phyloP scores from a whole-genome alignment of 1,284 basidiomycete genomes.

The Ceratobasidium sp. region DNA sequence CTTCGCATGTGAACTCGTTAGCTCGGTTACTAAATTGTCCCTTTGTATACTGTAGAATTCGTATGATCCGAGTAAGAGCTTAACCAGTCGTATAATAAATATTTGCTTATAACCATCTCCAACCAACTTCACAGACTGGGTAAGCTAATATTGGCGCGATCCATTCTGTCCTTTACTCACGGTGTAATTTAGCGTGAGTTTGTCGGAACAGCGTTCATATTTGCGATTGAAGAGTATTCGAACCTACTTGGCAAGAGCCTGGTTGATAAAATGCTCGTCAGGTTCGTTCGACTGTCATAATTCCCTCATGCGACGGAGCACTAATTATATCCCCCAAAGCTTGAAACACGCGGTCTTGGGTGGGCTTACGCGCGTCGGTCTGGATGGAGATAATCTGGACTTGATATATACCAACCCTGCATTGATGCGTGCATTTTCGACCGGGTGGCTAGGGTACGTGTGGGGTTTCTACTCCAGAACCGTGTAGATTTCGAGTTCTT shows the following conservation, averaged over 20 bases:
- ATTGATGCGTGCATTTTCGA: slow-evolving; percentile 29
- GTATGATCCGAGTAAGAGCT: slow-evolving; percentile 20
- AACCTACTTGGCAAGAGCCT: slow-evolving; percentile 4
- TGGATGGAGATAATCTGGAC: slow-evolving; percentile 32
- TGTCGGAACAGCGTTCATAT: slow-evolving; percentile 25
- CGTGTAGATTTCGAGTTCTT: too few species aligned
- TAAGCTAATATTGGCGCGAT: neutral
- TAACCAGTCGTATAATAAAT: neutral
- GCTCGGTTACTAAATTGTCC: neutral
- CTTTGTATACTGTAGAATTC: slow-evolving; percentile 22
- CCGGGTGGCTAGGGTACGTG: slow-evolving; percentile 30
- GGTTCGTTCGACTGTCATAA: neutral
- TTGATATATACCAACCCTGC: slow-evolving; percentile 31
- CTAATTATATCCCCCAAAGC: neutral
- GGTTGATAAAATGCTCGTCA: slow-evolving; percentile 17
- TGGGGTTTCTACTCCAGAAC: neutral
- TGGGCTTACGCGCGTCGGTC: slow-evolving; percentile 17
- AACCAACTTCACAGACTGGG: slow-evolving; percentile 11
- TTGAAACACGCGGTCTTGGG: slow-evolving; percentile 26
- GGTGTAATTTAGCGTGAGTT: slow-evolving; percentile 13
- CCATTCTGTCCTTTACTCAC: neutral
- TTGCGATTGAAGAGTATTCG: slow-evolving; percentile 32
- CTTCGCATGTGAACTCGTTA: neutral
- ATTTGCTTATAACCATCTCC: neutral
- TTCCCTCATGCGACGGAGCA: neutral